Evolutionary conservation across 164 flowering plant genomes (phyloP), one percentile per base, ranked within the genome.

Genomic region (Magnolia officinalis): DNA sequence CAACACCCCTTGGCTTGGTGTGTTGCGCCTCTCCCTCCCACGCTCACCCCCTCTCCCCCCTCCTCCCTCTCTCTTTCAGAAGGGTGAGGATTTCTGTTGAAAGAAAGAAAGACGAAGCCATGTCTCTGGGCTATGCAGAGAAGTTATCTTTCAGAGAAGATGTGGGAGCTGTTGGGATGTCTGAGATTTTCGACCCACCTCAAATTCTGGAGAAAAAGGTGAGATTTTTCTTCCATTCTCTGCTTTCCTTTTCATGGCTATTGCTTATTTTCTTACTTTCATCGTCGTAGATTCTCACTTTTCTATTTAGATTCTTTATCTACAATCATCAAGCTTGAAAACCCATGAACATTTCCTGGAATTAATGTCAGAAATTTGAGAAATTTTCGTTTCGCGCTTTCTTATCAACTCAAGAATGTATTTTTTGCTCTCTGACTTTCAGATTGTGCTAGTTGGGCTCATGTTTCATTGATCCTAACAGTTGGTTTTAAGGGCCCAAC

Each of bases 71-170:
- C 45, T 37, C 45, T 37, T 5, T 37, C 45, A 37, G 45, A 37
- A 10, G 61, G 18, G 19, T 11, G 61, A 55, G 61, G 18, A 55
- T 11, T 11, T 11, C 16, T 11, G 61, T 11, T 11, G 20, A 18
- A 31, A 55, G 61, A 55, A 55, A 0, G 18, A 11, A 11, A 55
- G 50, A 29, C 14, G 63, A 55, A 65, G 67, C 9, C 81, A 93
- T 93, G 98, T 93, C 98, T 82, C 80, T 93, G 80, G 98, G 98
- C 10, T 93, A 93, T 75, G 98, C 98, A 9, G 90, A 93, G 86
- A 93, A 93, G 85, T 92, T 93, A n/a, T 89, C 98, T 5, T 90
- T 74, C 86, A 93, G 84, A 21, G 98, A 93, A 81, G 96, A 93
- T 84, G 93, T 91, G 66, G 98, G 98, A 20, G 74, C 83, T 1